A percentile compares a stretch with the other conserved stretches of the same genome.
Evolutionary conservation across 2,329 filamentous ascomycete genomes (phyloP).

Genomic region (Corynespora cassiicola): DNA sequence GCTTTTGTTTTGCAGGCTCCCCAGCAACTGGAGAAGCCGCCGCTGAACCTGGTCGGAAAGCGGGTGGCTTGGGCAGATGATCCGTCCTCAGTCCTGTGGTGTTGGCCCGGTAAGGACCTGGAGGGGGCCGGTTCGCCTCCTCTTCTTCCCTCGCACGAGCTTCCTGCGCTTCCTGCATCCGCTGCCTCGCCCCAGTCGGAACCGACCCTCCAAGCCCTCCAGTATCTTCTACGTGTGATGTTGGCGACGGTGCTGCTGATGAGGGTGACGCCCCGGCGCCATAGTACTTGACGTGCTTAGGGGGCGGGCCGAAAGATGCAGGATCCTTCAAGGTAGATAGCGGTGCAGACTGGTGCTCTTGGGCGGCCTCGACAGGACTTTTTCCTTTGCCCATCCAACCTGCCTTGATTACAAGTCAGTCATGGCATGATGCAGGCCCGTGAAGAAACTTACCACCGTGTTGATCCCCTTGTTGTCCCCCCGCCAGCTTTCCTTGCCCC

Average conservation of each 20-base stretch:
- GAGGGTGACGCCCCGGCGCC: slow-evolving; percentile 52
- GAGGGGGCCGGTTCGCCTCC: slow-evolving; percentile 50
- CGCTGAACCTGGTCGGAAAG: slow-evolving; percentile 51
- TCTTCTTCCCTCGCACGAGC: slow-evolving; percentile 44
- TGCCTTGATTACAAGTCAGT: slow-evolving; percentile 49
- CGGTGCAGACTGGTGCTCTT: slow-evolving; percentile 65
- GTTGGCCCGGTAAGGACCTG: slow-evolving; percentile 71
- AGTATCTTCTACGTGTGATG: slow-evolving; percentile 39
- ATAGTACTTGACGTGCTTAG: slow-evolving; percentile 65
- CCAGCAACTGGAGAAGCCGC: slow-evolving; percentile 29
- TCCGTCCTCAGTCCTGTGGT: slow-evolving; percentile 74
- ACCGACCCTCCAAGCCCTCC: slow-evolving; percentile 48
- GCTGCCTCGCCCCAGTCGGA: slow-evolving; percentile 42
- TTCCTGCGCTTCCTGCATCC: slow-evolving; percentile 42
- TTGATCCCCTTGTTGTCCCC: slow-evolving; percentile 63
- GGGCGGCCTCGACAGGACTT: slow-evolving; percentile 44
- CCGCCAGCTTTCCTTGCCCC: slow-evolving; percentile 39
- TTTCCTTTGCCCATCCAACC: slow-evolving; percentile 66
- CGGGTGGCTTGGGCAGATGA: slow-evolving; percentile 74
- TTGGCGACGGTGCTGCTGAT: slow-evolving; percentile 45
- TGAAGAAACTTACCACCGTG: slow-evolving; percentile 54
- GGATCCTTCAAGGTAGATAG: slow-evolving; percentile 77
- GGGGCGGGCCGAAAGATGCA: slow-evolving; percentile 78
- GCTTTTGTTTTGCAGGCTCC: slow-evolving; percentile 52
- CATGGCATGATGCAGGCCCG: slow-evolving; percentile 1